phyloP scores from a whole-genome alignment of 495 filamentous ascomycete genomes.

The Aspergillus homomorphus region DNA sequence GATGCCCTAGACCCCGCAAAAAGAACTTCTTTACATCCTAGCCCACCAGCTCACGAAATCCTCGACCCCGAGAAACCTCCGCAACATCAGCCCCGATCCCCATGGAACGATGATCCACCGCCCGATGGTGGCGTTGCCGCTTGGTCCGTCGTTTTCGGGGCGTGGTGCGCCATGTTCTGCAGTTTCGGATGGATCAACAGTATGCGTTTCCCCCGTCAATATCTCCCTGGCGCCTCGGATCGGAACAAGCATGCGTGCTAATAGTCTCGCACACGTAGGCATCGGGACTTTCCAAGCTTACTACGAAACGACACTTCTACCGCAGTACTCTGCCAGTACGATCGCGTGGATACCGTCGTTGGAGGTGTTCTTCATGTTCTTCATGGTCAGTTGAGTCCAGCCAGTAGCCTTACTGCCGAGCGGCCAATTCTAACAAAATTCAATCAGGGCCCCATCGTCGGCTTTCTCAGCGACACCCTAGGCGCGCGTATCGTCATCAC shows the following conservation, averaged over 20 bases:
- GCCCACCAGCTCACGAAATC: too few species aligned
- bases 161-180: slow-evolving; percentile 36
- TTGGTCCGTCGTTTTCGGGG: slow-evolving; percentile 42
- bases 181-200: slow-evolving; percentile 48
- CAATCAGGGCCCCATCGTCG: slow-evolving; percentile 21
- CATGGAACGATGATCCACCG: neutral
- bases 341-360: slow-evolving; percentile 47
- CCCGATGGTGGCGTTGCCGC: slow-evolving; percentile 40
- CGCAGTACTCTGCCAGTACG: slow-evolving; percentile 26
- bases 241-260: neutral
- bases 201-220: too few species aligned
- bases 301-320: slow-evolving; percentile 28
- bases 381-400: slow-evolving; percentile 16
- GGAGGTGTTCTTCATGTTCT: slow-evolving; percentile 35
- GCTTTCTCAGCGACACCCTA: slow-evolving; percentile 53
- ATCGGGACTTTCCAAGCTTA: slow-evolving; percentile 34
- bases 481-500: slow-evolving; percentile 65
- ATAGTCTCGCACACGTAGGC: slow-evolving; percentile 5
- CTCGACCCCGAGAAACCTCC: neutral
- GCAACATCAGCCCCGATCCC: neutral
- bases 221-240: neutral
- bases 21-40: too few species aligned
- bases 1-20: too few species aligned
- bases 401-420: neutral
- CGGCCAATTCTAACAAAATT: neutral